Evolutionary conservation across 305 asterid species (phyloP).

Genomic region (Fraxinus floribunda): DNA sequence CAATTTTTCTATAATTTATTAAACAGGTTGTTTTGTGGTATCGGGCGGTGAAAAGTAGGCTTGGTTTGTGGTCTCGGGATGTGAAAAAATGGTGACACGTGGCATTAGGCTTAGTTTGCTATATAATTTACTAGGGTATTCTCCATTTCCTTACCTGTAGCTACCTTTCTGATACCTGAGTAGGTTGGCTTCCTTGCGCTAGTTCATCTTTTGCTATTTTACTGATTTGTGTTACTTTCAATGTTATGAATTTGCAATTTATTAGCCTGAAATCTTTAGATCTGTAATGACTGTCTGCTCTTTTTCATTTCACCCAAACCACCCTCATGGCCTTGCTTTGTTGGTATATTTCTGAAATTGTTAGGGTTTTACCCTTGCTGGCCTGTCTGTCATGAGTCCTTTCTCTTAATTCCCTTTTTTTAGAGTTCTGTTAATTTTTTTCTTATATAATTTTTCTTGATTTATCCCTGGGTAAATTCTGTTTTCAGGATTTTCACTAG

Average conservation of each 20-base stretch:
- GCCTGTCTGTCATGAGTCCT: not conserved
- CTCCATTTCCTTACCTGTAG: not conserved
- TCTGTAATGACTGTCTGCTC: not conserved
- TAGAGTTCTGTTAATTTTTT: not conserved
- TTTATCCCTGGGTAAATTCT: not conserved
- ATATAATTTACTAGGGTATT: not conserved
- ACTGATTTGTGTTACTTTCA: not conserved
- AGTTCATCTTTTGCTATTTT: not conserved
- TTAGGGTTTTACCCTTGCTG: not conserved
- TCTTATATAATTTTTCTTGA: not conserved
- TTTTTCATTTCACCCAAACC: not conserved
- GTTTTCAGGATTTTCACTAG: constrained; percentile 27
- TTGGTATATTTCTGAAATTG: not conserved
- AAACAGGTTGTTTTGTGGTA: not conserved
- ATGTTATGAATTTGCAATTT: not conserved
- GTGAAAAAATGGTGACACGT: not conserved
- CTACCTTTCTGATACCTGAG: not conserved
- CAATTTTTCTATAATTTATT: not conserved
- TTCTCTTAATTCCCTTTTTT: constrained; percentile 3
- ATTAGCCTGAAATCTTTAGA: not conserved
- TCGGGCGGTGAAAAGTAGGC: not conserved
- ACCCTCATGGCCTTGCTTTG: not conserved
- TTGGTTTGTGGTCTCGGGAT: not conserved
- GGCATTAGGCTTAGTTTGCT: not conserved
- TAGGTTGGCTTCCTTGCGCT: not conserved